A percentile compares a stretch with the other conserved stretches of the same genome.
These are phyloP conservation scores for Biscogniauxia sp. DNA, from an alignment of 2,329 filamentous ascomycete genomes.

Conservation along the genomic window DNA sequence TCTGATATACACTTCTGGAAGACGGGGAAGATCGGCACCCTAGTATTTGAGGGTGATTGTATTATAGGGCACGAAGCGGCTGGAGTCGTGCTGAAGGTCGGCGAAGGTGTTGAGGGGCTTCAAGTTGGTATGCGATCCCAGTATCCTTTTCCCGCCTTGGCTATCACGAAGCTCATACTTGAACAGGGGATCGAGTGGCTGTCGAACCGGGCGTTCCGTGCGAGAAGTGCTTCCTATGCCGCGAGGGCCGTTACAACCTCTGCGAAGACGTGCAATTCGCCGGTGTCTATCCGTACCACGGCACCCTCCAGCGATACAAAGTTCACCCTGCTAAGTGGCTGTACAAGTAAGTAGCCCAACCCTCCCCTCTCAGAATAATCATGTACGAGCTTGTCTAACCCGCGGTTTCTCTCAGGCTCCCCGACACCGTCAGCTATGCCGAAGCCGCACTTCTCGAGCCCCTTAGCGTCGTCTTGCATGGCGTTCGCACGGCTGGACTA, in stretches of 20 bases:
- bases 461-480: constrained; percentile 58
- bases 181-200: constrained; percentile 57
- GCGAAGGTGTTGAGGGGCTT: constrained; percentile 45
- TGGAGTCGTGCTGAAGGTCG: constrained; percentile 55
- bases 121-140: background rate
- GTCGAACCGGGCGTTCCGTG: constrained; percentile 64
- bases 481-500: constrained; percentile 48
- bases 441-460: constrained; percentile 62
- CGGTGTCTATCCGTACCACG: constrained; percentile 56
- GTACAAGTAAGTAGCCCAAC: constrained; percentile 37
- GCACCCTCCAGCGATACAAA: constrained; percentile 58
- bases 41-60: constrained; percentile 60
- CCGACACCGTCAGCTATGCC: constrained; percentile 50
- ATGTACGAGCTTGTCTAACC: background rate
- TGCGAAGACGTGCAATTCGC: constrained; percentile 58
- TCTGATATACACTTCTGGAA: constrained; percentile 70
- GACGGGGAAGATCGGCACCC: constrained; percentile 58
- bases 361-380: background rate
- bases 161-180: background rate
- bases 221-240: constrained; percentile 53
- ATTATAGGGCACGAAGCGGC: constrained; percentile 64
- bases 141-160: background rate
- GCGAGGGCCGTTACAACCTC: constrained; percentile 57
- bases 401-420: constrained; percentile 31
- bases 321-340: constrained; percentile 57